Base-by-base conservation (phyloP, 208 protist genomes). In the Paratrypanosoma confusum region DNA sequence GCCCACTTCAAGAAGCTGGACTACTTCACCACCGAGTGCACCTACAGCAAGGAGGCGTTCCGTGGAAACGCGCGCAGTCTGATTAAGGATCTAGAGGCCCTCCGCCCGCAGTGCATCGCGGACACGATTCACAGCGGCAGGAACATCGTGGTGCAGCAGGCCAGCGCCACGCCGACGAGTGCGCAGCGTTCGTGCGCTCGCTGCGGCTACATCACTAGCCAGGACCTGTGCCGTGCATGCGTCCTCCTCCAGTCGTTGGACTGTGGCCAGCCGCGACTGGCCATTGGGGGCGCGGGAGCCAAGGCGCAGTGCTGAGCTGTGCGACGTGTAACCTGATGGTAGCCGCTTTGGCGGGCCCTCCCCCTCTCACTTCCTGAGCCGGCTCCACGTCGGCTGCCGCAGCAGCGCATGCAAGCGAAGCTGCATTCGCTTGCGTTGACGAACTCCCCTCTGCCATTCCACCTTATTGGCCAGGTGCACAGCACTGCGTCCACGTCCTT, bases 11-110 rank as follows among this genome's bases (percentile, higher is more conserved):
- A 97, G 47, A 77, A 96, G 48, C 75, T 99, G 8, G 89, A 97
- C 60, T 99, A 98, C 75, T 98, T 98, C 54, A 92, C 86, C 1
- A 98, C 95, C 2, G 96, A 98, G 62, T 98, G 95, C 71, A 94
- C 86, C 2, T 98, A 99, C 54, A 80, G 90, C 10, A 93, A 93
- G 20, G 94, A 97, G 48, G 95, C 96, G 5, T 98, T 97, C 53
- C 73, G 97, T n/a, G 93, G 93, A 27, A 78, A 80, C 44, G 91
- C 82, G 20, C 83, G 96, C 5, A 74, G 74, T 38, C 81, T 97
- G 11, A 55, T 98, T 16, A 97, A 98, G 57, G 86, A 96, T 36
- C 41, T 98, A 33, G 94, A 98, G 63, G 51, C 47, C 3, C 45
- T 97, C 5, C 70, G 83, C 40, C 93, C 95, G 11, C 66, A 70